Percentiles rank a stretch among this genome's conserved stretches.
Evolutionary conservation across 2,329 filamentous ascomycete genomes (phyloP).

Genomic region (Claviceps sp.): DNA sequence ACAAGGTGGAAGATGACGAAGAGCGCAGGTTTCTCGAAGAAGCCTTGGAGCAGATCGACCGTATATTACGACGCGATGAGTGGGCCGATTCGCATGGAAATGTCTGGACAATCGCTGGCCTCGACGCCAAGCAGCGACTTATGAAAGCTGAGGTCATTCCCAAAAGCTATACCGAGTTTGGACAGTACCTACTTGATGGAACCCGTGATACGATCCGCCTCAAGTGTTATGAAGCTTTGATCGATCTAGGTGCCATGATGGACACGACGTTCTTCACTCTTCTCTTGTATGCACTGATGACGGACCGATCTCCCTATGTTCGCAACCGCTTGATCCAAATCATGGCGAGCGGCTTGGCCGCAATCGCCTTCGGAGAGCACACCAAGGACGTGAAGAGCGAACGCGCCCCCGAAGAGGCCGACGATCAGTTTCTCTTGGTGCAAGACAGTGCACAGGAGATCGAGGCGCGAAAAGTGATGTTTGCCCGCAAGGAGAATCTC

Average conservation of each 20-base stretch:
- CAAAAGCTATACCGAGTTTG: constrained; percentile 39
- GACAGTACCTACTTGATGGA: constrained; percentile 51
- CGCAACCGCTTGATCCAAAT: constrained; percentile 46
- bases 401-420: constrained; percentile 22
- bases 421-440: constrained; percentile 24
- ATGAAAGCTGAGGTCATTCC: constrained; percentile 53
- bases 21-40: constrained; percentile 36
- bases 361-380: constrained; percentile 50
- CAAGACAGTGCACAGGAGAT: constrained; percentile 34
- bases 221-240: constrained; percentile 50
- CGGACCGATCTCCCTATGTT: constrained; percentile 50
- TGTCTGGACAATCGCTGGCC: constrained; percentile 47
- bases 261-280: constrained; percentile 42
- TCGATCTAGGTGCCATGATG: constrained; percentile 48
- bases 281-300: constrained; percentile 44
- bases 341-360: constrained; percentile 45
- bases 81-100: constrained; percentile 58
- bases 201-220: constrained; percentile 50
- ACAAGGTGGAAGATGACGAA: constrained; percentile 31
- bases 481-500: constrained; percentile 50
- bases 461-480: constrained; percentile 47
- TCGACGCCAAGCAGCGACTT: constrained; percentile 46
- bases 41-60: constrained; percentile 50
- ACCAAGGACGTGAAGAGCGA: constrained; percentile 30
- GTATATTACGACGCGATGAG: constrained; percentile 54